A percentile compares a stretch with the other conserved stretches of the same genome.
These are phyloP conservation scores for Lantana camara DNA, from an alignment of 257 asterid genomes.

Conservation along the genomic window DNA sequence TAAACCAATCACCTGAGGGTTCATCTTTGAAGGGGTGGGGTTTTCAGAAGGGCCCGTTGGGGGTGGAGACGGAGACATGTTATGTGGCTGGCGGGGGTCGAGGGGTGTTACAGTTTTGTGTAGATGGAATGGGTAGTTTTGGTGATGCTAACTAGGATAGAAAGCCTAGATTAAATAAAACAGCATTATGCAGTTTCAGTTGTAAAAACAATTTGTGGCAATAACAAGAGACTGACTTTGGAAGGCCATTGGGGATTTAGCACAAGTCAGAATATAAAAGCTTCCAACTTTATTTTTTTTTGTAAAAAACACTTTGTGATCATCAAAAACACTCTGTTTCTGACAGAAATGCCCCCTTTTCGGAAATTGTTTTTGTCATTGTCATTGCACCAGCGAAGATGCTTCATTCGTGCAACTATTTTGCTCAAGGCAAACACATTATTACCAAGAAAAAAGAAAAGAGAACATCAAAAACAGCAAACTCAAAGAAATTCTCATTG, in stretches of 20 bases:
- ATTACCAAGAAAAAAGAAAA: background rate
- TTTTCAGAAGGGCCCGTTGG: conserved; percentile 28
- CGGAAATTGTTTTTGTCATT: conserved; percentile 4
- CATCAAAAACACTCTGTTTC: background rate
- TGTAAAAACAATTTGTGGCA: background rate
- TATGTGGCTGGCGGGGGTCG: background rate
- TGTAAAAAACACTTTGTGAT: conserved; percentile 8
- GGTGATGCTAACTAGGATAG: conserved; percentile 30
- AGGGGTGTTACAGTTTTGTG: background rate
- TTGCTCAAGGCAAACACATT: background rate
- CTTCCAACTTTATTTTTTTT: too few species aligned
- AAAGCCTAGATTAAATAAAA: background rate
- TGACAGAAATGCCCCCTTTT: background rate
- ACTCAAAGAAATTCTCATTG: conserved; percentile 3
- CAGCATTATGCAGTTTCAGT: background rate
- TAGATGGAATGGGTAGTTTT: background rate
- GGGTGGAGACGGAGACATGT: conserved; percentile 41
- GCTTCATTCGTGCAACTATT: too few species aligned
- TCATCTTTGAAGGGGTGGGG: conserved; percentile 45
- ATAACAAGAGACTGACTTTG: conserved; percentile 24
- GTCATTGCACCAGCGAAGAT: background rate
- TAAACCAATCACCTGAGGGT: conserved; percentile 49
- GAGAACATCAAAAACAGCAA: background rate
- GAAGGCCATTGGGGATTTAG: background rate
- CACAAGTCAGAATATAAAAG: background rate